These are phyloP conservation scores for Tremellales sp. DNA, from an alignment of 1,284 basidiomycete species.

Conservation along the genomic window DNA sequence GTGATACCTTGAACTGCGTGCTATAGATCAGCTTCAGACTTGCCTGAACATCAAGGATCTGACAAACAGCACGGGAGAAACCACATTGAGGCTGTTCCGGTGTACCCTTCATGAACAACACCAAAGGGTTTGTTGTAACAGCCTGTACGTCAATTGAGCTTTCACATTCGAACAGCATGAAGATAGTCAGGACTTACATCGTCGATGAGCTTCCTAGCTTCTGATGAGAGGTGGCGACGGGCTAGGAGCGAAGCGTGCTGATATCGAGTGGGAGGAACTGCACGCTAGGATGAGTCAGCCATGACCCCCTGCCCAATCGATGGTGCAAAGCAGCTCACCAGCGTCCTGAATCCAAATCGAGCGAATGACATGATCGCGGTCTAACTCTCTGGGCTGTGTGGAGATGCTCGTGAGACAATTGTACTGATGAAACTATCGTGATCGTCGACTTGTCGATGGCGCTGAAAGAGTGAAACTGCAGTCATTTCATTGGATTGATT, in stretches of 20 bases:
- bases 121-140: constrained; percentile 67
- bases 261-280: constrained; percentile 40
- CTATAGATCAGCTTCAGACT: neutral
- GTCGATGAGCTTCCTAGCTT: constrained; percentile 53
- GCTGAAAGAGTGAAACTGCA: neutral
- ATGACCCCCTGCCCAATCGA: neutral
- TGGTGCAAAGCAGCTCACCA: constrained; percentile 24
- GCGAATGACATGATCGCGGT: constrained; percentile 47
- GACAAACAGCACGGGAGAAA: constrained; percentile 89
- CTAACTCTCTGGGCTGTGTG: constrained; percentile 7
- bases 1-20: neutral
- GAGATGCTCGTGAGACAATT: neutral
- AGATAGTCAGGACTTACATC: constrained; percentile 29
- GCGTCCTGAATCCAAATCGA: constrained; percentile 39
- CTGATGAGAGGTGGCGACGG: constrained; percentile 47
- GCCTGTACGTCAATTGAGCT: constrained; percentile 48
- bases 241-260: constrained; percentile 27
- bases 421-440: neutral
- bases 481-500: neutral
- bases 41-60: constrained; percentile 80
- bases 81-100: constrained; percentile 70
- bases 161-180: neutral
- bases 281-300: constrained; percentile 33
- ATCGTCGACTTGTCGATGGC: too few species aligned
- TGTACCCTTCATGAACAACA: constrained; percentile 91